Evolutionary conservation across 2,329 filamentous ascomycete species (phyloP), one percentile per base, ranked within the genome.

Genomic region (Harringtonia aguacate): DNA sequence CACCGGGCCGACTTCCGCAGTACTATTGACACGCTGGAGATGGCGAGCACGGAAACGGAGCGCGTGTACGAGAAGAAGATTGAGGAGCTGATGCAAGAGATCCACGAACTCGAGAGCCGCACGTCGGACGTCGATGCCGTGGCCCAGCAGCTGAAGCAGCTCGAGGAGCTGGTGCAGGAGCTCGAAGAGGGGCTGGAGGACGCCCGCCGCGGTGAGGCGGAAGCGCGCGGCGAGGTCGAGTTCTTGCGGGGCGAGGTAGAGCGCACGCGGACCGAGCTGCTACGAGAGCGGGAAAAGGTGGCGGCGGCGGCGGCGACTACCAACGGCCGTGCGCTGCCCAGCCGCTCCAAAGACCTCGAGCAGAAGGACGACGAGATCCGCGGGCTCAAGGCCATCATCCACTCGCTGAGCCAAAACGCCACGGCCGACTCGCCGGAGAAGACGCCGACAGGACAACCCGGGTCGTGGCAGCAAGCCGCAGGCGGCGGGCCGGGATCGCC

Each of bases 321-420:
- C 36, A 29, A 15, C 1, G 61, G 58, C 42, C 61, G 58, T 22
- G 68, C 71, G 12, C 67, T 10, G 27, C 31, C 20, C 65, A 70
- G 21, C 65, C 20, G 15, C 8, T 73, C 76, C 36, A 86, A 86
- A 61, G 88, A 95, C 50, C 64, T 97, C 27, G 88, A 94, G 58
- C 85, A 94, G 58, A 92, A 94, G 59, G 90, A 98, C 56, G 92
- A 98, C 55, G 92, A 98, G 67, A 97, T 98, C 56, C 78, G 90
- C 49, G 92, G 92, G 38, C 74, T 98, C 51, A 98, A 97, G 64
- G 90, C 92, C 36, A 97, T 98, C 58, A 97, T 98, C 48, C 90
- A 97, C 64, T 95, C 87, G 17, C 72, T 98, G 31, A 95, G 88
- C 60, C 76, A 87, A 48, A 86, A 86, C 52, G 76, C 81, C 12